phyloP scores from a whole-genome alignment of 805 yeast genomes.

The Yamadazyma philogaea region DNA sequence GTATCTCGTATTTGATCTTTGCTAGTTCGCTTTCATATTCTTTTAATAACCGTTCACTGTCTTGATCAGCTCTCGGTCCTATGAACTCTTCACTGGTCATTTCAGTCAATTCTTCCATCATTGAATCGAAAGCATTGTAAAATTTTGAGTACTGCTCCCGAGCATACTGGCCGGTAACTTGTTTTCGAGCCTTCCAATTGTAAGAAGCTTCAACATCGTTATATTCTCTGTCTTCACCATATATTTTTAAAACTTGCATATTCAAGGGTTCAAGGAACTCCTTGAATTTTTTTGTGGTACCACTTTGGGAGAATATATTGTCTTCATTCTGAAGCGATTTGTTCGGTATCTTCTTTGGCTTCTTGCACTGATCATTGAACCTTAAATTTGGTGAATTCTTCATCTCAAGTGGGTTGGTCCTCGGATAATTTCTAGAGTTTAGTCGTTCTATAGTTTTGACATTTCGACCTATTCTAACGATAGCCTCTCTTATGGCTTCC shows the following conservation, averaged over 20 bases:
- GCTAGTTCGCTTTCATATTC: conserved; percentile 19
- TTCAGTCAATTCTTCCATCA: conserved; percentile 30
- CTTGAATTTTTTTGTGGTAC: conserved; percentile 11
- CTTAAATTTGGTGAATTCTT: neutral
- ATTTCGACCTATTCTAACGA: conserved; percentile 5
- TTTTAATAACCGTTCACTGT: conserved; percentile 9
- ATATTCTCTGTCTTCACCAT: conserved; percentile 22
- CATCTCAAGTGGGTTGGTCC: neutral
- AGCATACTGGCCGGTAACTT: conserved; percentile 1
- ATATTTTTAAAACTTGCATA: conserved; percentile 32
- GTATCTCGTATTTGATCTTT: conserved; percentile 15
- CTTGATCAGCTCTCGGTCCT: conserved; percentile 16
- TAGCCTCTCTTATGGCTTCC: conserved; percentile 9
- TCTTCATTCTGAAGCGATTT: neutral
- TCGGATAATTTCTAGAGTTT: neutral
- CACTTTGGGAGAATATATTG: neutral
- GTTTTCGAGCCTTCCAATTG: conserved; percentile 24
- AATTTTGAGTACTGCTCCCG: conserved; percentile 22
- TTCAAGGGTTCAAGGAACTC: conserved; percentile 35
- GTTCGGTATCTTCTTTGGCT: conserved; percentile 12
- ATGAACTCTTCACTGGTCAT: conserved; percentile 31
- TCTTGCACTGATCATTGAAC: conserved; percentile 30
- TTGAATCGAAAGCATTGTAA: conserved; percentile 27
- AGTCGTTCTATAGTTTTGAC: conserved; percentile 5
- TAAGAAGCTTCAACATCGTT: conserved; percentile 22